A percentile compares a stretch with the other conserved stretches of the same genome.
Conservation (phyloP, 1,139 yeast genomes). For the Geotrichum fermentans region DNA sequence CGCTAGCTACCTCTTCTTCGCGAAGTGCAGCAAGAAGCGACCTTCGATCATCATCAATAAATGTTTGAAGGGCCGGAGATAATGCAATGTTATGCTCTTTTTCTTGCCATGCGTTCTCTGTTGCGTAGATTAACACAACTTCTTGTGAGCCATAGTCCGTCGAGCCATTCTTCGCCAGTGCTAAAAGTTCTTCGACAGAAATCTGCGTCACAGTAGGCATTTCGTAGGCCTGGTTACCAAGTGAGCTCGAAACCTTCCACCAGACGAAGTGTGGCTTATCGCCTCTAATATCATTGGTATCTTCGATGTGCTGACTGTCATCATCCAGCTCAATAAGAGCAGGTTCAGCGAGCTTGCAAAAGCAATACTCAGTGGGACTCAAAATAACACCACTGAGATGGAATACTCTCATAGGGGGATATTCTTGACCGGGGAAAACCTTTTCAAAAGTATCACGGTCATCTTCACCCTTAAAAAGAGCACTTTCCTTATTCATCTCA, state of each 20-base stretch:
- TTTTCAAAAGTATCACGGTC: conserved; percentile 20
- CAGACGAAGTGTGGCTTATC: conserved; percentile 15
- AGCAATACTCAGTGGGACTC: conserved; percentile 32
- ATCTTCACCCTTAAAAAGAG: conserved; percentile 19
- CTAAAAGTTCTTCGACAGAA: conserved; percentile 24
- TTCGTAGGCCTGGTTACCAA: conserved; percentile 11
- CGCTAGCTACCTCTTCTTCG: conserved; percentile 1
- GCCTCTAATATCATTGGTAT: background rate
- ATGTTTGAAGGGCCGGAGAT: conserved; percentile 22
- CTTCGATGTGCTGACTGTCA: conserved; percentile 10
- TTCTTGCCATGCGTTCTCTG: conserved; percentile 24
- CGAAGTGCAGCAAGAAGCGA: conserved; percentile 6
- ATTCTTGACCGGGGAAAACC: conserved; percentile 22
- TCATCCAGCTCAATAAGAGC: conserved; percentile 9
- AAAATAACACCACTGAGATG: conserved; percentile 29
- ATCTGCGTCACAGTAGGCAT: conserved; percentile 19
- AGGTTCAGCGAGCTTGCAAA: conserved; percentile 11
- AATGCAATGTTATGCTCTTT: conserved; percentile 20
- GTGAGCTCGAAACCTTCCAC: conserved; percentile 23
- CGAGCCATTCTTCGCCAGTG: conserved; percentile 28
- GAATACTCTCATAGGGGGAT: conserved; percentile 27
- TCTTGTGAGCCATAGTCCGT: conserved; percentile 26
- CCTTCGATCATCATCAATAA: conserved; percentile 22
- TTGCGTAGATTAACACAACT: conserved; percentile 29
- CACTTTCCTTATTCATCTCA: conserved; percentile 11